phyloP scores from a whole-genome alignment of 192 early-diverging fungal species.

The Umbelopsis sp. region DNA sequence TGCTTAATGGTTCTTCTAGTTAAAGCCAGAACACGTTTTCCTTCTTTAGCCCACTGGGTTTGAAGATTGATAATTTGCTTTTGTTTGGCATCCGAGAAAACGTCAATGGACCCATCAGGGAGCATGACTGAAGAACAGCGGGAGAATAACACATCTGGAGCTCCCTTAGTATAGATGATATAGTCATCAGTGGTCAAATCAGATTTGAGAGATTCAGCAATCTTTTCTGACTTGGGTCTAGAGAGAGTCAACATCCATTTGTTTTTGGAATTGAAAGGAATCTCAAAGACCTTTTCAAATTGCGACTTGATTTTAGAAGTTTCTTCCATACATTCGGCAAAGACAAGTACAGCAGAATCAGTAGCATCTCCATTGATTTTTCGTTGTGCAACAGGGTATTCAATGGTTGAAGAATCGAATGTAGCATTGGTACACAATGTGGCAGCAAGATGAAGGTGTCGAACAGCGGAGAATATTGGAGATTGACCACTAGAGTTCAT shows the following conservation, averaged over 20 bases:
- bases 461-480: constrained; percentile 24
- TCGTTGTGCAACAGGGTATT: constrained; percentile 48
- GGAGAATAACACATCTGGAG: constrained; percentile 72
- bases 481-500: neutral
- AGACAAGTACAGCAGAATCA: constrained; percentile 79
- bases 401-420: constrained; percentile 59
- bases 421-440: constrained; percentile 69
- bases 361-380: constrained; percentile 82
- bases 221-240: constrained; percentile 17
- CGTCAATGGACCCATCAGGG: constrained; percentile 45
- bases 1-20: constrained; percentile 24
- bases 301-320: constrained; percentile 8
- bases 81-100: constrained; percentile 44
- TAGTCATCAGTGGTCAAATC: constrained; percentile 38
- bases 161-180: constrained; percentile 74
- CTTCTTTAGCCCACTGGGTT: constrained; percentile 56
- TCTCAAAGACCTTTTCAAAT: constrained; percentile 43
- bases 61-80: constrained; percentile 46
- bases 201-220: constrained; percentile 19
- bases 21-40: constrained; percentile 61
- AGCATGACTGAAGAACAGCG: constrained; percentile 43
- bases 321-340: constrained; percentile 51
- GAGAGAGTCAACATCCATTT: constrained; percentile 71
- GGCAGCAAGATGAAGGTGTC: constrained; percentile 23
- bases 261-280: constrained; percentile 80